A percentile compares a stretch with the other conserved stretches of the same genome.
These are phyloP conservation scores for Cucurbita pepo DNA, from an alignment of 306 rosid genomes.

Conservation along the genomic window DNA sequence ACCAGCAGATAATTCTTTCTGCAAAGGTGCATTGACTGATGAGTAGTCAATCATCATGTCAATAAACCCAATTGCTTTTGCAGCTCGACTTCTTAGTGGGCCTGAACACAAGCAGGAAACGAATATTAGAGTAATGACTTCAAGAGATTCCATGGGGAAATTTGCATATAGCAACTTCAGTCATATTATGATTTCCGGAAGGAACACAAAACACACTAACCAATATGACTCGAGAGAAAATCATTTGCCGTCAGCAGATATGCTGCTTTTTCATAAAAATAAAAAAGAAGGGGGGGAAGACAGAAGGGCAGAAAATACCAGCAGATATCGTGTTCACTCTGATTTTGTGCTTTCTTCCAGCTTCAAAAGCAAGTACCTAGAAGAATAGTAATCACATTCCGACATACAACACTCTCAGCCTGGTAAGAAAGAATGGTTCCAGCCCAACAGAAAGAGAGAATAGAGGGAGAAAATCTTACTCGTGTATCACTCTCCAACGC, in stretches of 20 bases:
- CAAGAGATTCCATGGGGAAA: neutral
- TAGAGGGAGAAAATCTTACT: constrained; percentile 22
- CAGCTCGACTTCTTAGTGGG: constrained; percentile 92
- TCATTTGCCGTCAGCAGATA: neutral
- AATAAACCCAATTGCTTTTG: constrained; percentile 91
- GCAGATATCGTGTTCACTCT: constrained; percentile 90
- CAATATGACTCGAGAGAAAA: neutral
- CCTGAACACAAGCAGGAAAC: constrained; percentile 24
- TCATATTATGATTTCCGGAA: neutral
- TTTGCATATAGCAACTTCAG: neutral
- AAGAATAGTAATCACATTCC: neutral
- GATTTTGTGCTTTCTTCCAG: constrained; percentile 70
- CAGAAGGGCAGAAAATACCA: constrained; percentile 23
- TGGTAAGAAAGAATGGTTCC: neutral
- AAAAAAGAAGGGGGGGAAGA: neutral
- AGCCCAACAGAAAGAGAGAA: neutral
- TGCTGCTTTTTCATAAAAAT: neutral
- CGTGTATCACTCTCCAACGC: constrained; percentile 91
- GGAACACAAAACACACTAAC: neutral
- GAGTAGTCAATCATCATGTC: constrained; percentile 93
- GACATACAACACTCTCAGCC: neutral
- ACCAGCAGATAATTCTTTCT: constrained; percentile 84
- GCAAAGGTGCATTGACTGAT: constrained; percentile 62
- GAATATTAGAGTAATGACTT: neutral
- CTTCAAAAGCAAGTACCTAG: constrained; percentile 98